Percentiles rank a stretch among this genome's conserved stretches.
These are phyloP conservation scores for Citropsis articulata DNA, from an alignment of 345 rosid genomes.

Conservation along the genomic window DNA sequence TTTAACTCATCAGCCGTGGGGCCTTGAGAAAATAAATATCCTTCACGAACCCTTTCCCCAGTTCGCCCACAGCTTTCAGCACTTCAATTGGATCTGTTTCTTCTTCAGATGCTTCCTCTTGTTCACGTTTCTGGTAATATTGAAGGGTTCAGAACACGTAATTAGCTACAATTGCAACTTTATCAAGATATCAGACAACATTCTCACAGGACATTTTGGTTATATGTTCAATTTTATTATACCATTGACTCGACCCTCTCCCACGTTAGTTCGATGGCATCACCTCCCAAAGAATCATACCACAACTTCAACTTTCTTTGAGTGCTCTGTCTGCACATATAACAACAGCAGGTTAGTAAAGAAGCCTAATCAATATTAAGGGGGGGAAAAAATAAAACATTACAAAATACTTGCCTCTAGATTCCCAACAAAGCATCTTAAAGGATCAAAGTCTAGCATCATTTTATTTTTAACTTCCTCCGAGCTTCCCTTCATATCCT, in stretches of 20 bases:
- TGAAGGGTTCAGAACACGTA: background rate
- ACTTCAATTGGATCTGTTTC: constrained; percentile 43
- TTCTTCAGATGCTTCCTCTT: constrained; percentile 44
- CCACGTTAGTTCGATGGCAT: constrained; percentile 85
- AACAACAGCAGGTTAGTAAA: constrained; percentile 12
- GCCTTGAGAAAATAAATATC: constrained; percentile 63
- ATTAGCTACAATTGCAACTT: background rate
- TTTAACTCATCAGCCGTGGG: constrained; percentile 24
- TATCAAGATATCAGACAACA: background rate
- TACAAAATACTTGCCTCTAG: constrained; percentile 51
- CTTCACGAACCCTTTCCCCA: constrained; percentile 82
- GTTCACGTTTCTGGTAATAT: constrained; percentile 57
- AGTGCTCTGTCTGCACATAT: constrained; percentile 51
- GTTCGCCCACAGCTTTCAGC: constrained; percentile 58
- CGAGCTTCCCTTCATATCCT: constrained; percentile 52
- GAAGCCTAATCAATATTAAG: background rate
- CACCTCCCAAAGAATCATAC: constrained; percentile 86
- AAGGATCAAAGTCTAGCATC: constrained; percentile 75
- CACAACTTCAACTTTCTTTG: constrained; percentile 58
- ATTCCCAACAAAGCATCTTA: constrained; percentile 57
- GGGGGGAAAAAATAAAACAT: background rate
- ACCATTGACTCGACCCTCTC: constrained; percentile 59
- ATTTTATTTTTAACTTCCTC: constrained; percentile 56
- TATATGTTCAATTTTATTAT: background rate
- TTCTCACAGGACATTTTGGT: background rate